Base-by-base conservation (phyloP, 257 asterid species). In the Solanum medicagineum region DNA sequence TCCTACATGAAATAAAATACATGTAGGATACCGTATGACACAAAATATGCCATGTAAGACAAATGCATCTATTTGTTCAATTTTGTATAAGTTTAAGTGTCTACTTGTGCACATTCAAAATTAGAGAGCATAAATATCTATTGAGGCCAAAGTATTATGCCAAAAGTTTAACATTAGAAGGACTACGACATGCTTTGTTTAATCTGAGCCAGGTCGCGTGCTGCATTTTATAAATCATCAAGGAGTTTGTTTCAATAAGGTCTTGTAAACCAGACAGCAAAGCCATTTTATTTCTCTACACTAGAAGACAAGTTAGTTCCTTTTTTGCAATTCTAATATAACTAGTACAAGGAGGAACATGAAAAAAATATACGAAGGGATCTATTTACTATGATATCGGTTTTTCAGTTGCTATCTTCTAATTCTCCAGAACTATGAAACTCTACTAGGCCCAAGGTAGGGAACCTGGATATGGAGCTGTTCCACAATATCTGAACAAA, bases 401-500 rank as follows among this genome's bases (percentile, higher is more conserved):
- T 26, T 77, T 26, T 77, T 77, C 79, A 26, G 53, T 26, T 77
- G 47, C 47, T 51, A 51, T 77, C 60, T 77, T 77, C 26, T 24
- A 32, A 77, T 51, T 51, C 4, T 15, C 5, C n/a, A 49, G 26
- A 53, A 26, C 63, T 51, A 51, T 53, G 83, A 29, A 5, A 85
- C 54, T 70, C 19, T 85, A 81, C 83, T 79, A 56, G 82, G 91
- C 89, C 99, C 98, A 96, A 36, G 98, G 99, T 73, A 96, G 92
- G 81, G 83, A 85, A 44, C 93, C 97, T 47, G 95, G 92, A 91
- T 92, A 96, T 44, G 93, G 93, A 79, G 89, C 85, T 87, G 91
- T 74, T 14, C 98, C 97, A 90, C 99, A 96, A 70, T 92, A 94
- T 79, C 89, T 91, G 86, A 96, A 95, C 91, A 96, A 84, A 10